Conservation (phyloP, 2,329 filamentous ascomycete species). For the Tolypocladium tundrense region DNA sequence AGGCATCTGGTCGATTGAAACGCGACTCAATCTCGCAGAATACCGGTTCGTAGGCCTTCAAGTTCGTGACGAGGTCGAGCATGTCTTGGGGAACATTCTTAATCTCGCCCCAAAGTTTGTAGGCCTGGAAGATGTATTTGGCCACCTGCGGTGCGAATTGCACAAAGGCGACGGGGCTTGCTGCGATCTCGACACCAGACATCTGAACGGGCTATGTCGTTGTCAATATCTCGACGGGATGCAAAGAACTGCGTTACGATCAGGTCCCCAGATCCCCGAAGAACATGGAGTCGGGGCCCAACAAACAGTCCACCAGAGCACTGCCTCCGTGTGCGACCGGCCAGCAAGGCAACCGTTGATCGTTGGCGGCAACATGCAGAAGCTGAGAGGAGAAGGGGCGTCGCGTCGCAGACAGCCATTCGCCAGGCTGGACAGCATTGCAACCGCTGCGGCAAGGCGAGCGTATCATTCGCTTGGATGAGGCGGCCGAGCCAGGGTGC, state of each 20-base stretch:
- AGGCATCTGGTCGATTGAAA: neutral
- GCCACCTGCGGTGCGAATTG: neutral
- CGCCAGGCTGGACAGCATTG: neutral
- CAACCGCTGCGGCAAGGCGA: neutral
- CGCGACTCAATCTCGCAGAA: neutral
- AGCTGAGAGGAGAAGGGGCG: neutral
- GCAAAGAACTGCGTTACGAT: neutral
- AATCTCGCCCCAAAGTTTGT: neutral
- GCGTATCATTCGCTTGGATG: neutral
- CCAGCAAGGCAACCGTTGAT: neutral
- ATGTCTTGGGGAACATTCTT: neutral
- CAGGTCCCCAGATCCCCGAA: neutral
- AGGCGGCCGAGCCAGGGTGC: neutral
- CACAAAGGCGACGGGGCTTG: neutral
- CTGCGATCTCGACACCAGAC: neutral
- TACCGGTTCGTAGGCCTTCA: neutral
- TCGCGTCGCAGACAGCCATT: neutral
- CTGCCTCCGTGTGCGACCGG: neutral
- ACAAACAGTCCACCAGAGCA: neutral
- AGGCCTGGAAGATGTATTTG: neutral
- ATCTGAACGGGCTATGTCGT: neutral
- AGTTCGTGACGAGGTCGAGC: neutral
- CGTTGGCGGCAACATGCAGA: neutral
- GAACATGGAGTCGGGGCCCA: neutral
- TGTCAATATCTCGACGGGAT: neutral